phyloP scores from a whole-genome alignment of 768 basidiomycete genomes.

The Pulveroboletus sp. region DNA sequence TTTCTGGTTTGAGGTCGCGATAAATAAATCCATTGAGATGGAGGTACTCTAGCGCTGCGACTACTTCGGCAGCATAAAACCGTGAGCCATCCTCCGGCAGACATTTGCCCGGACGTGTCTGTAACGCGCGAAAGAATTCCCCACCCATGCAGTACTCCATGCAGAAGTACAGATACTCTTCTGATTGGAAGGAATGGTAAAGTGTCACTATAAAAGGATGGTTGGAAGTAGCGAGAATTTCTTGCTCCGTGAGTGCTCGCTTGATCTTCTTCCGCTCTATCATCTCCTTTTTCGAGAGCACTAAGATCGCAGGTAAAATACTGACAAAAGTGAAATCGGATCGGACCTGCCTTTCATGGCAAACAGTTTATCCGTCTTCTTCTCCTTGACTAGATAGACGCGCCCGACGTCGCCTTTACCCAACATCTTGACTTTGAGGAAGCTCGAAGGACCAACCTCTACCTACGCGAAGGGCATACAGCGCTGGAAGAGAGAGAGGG shows the following conservation, averaged over 20 bases:
- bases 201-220: slow-evolving; percentile 99
- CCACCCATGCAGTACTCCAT: slow-evolving; percentile 99
- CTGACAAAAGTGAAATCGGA: slow-evolving; percentile 1
- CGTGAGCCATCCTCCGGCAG: slow-evolving; percentile 91
- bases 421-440: slow-evolving; percentile 95
- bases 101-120: slow-evolving; percentile 95
- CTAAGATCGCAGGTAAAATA: slow-evolving; percentile 43
- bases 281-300: slow-evolving; percentile 99
- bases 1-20: slow-evolving; percentile 98
- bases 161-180: slow-evolving; percentile 96
- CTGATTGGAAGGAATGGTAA: slow-evolving; percentile 98
- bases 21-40: slow-evolving; percentile 99
- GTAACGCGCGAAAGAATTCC: slow-evolving; percentile 97
- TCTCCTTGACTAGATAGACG: slow-evolving; percentile 96
- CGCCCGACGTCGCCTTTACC: slow-evolving; percentile 98
- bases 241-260: slow-evolving; percentile 95
- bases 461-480: slow-evolving; percentile 45
- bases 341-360: slow-evolving; percentile 92
- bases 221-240: slow-evolving; percentile 96
- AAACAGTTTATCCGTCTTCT: slow-evolving; percentile 93
- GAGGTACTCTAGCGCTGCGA: slow-evolving; percentile 94
- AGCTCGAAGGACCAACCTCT: slow-evolving; percentile 91
- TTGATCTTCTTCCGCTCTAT: slow-evolving; percentile 99
- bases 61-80: slow-evolving; percentile 98
- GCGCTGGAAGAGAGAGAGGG: neutral